Evolutionary conservation across 2,329 filamentous ascomycete genomes (phyloP).

Genomic region (Aspergillus sp.): DNA sequence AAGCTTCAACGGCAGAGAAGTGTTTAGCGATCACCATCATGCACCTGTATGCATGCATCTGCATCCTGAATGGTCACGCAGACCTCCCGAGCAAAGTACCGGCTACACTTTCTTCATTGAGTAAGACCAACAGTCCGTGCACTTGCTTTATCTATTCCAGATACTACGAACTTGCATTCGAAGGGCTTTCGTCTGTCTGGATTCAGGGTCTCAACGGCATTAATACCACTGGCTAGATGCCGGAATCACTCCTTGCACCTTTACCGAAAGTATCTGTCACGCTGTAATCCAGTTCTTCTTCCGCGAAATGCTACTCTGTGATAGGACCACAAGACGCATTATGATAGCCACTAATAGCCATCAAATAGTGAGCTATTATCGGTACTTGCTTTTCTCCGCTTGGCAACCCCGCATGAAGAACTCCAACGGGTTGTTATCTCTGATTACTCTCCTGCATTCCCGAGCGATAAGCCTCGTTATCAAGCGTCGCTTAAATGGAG

Average conservation of each 20-base stretch:
- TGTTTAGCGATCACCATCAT: not conserved
- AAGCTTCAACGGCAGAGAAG: not conserved
- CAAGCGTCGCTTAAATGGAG: not conserved
- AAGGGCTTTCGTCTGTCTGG: not conserved
- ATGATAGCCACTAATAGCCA: not conserved
- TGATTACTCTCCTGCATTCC: not conserved
- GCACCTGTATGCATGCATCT: not conserved
- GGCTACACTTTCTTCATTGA: not conserved
- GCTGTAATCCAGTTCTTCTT: not conserved
- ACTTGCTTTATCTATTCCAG: not conserved
- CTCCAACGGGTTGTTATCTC: not conserved
- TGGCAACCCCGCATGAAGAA: not conserved
- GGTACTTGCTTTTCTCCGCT: not conserved
- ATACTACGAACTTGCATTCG: not conserved
- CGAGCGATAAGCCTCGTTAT: not conserved
- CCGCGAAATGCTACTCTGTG: not conserved
- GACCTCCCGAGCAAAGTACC: not conserved
- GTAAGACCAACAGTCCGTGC: not conserved
- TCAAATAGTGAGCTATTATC: not conserved
- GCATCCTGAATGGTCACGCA: not conserved
- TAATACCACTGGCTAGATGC: not conserved
- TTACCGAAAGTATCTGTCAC: no score
- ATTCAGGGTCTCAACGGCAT: not conserved
- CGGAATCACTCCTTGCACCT: not conserved
- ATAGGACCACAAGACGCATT: not conserved